phyloP scores from a whole-genome alignment of 352 stramenopile species.

The Phytophthora pluvialis region DNA sequence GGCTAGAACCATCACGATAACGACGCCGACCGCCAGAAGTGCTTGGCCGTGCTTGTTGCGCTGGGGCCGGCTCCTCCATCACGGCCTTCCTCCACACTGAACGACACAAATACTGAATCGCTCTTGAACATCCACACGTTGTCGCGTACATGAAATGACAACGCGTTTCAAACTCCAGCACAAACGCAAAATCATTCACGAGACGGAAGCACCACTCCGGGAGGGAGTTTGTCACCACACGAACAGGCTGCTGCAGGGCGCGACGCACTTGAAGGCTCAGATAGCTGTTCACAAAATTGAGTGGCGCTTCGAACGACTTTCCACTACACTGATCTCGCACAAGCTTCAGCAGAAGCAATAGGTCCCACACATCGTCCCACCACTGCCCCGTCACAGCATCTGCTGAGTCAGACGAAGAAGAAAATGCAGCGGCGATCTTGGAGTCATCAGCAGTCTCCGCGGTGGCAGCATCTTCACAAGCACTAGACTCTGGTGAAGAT shows the following conservation, averaged over 20 bases:
- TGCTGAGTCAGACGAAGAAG: neutral
- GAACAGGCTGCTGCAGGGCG: slow-evolving; percentile 60
- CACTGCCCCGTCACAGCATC: slow-evolving; percentile 30
- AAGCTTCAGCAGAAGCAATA: slow-evolving; percentile 55
- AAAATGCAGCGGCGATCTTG: slow-evolving; percentile 11
- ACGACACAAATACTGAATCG: slow-evolving; percentile 72
- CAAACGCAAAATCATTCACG: slow-evolving; percentile 62
- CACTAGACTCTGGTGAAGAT: slow-evolving; percentile 16
- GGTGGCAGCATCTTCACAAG: slow-evolving; percentile 6
- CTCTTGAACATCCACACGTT: slow-evolving; percentile 66
- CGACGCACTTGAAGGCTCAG: slow-evolving; percentile 66
- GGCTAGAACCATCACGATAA: slow-evolving; percentile 44
- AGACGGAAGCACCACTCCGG: slow-evolving; percentile 63
- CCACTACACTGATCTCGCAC: slow-evolving; percentile 35
- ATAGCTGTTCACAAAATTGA: slow-evolving; percentile 63
- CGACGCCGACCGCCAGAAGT: slow-evolving; percentile 30
- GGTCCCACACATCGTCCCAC: slow-evolving; percentile 73
- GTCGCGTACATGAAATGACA: slow-evolving; percentile 76
- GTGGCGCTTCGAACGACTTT: slow-evolving; percentile 10
- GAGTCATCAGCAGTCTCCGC: slow-evolving; percentile 1
- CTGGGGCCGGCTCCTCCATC: slow-evolving; percentile 46
- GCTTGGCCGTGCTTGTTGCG: slow-evolving; percentile 16
- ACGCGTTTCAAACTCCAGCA: slow-evolving; percentile 70
- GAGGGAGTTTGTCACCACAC: slow-evolving; percentile 69
- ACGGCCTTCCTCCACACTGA: slow-evolving; percentile 72